These are phyloP conservation scores for Leccinum disarticulatum DNA, from an alignment of 768 basidiomycete species.

Conservation along the genomic window DNA sequence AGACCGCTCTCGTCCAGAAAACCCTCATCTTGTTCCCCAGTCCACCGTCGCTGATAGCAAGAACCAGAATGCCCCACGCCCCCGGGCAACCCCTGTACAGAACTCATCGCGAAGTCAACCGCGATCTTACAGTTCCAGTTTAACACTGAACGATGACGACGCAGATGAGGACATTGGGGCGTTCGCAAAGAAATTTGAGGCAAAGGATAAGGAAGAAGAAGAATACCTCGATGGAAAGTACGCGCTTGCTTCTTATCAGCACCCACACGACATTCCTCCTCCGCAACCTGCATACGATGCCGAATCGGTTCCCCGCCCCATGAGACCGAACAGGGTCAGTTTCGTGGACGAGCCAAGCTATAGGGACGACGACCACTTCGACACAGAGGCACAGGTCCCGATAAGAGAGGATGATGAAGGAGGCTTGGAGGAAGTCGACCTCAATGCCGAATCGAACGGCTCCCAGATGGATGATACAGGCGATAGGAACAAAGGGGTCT, in stretches of 20 bases:
- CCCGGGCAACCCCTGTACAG: conserved; percentile 17
- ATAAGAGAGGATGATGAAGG: conserved; percentile 5
- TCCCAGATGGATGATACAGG: conserved; percentile 23
- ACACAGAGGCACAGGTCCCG: conserved; percentile 25
- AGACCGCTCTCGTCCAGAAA: not conserved
- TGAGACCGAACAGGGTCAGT: conserved; percentile 36
- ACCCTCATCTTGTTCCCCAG: not conserved
- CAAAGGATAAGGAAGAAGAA: conserved; percentile 13
- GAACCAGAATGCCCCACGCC: conserved; percentile 9
- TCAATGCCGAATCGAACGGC: conserved; percentile 14
- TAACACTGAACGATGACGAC: conserved; percentile 34
- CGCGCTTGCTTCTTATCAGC: conserved; percentile 55
- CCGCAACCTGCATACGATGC: conserved; percentile 44
- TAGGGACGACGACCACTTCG: conserved; percentile 18
- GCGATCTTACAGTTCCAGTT: conserved; percentile 38
- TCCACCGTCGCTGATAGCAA: conserved; percentile 4
- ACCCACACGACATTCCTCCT: conserved; percentile 60
- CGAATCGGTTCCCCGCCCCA: conserved; percentile 12
- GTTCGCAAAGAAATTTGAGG: conserved; percentile 14
- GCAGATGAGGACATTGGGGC: conserved; percentile 22
- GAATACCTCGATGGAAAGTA: conserved; percentile 40
- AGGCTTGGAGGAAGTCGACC: conserved; percentile 21
- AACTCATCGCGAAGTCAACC: conserved; percentile 17
- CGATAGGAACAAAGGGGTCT: conserved; percentile 26
- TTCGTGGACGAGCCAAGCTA: conserved; percentile 34